Percentiles rank a stretch among this genome's conserved stretches.
These are phyloP conservation scores for Aspergillus steynii DNA, from an alignment of 495 filamentous ascomycete genomes.

Conservation along the genomic window DNA sequence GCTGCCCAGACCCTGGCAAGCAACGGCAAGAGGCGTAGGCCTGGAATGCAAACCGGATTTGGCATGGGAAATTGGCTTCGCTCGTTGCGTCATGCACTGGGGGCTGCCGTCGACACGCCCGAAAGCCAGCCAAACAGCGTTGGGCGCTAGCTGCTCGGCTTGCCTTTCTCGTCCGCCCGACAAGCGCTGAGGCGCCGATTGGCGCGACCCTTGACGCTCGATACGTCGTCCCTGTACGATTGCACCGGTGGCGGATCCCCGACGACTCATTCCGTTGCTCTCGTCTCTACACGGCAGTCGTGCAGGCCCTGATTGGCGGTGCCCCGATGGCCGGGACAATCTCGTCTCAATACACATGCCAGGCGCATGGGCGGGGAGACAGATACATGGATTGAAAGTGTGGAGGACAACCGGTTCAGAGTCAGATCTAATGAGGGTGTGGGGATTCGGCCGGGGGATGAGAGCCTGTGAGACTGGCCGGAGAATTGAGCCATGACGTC, in stretches of 20 bases:
- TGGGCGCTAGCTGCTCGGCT: slow-evolving; percentile 1
- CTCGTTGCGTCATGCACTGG: slow-evolving; percentile 2
- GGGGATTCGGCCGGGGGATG: background rate
- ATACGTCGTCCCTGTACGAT: background rate
- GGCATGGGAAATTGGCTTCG: slow-evolving; percentile 2
- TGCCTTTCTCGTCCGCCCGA: slow-evolving; percentile 7
- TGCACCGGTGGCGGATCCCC: background rate
- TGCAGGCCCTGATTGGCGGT: background rate
- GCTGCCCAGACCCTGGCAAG: background rate
- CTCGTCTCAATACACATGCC: background rate
- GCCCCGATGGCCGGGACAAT: background rate
- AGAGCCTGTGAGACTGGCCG: background rate
- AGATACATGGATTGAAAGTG: background rate
- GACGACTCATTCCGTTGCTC: background rate
- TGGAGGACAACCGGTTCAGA: slow-evolving; percentile 4
- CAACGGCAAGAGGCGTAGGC: background rate
- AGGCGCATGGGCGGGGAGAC: background rate
- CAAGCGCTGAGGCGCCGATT: slow-evolving; percentile 8
- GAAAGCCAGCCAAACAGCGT: background rate
- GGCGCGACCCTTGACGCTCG: background rate
- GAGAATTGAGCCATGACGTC: slow-evolving; percentile 12
- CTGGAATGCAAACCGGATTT: slow-evolving; percentile 15
- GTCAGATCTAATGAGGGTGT: background rate
- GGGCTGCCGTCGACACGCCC: background rate
- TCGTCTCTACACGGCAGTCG: background rate